A percentile compares a stretch with the other conserved stretches of the same genome.
phyloP scores from a whole-genome alignment of 192 early-diverging fungal species.

The Paraglomus brasilianum region DNA sequence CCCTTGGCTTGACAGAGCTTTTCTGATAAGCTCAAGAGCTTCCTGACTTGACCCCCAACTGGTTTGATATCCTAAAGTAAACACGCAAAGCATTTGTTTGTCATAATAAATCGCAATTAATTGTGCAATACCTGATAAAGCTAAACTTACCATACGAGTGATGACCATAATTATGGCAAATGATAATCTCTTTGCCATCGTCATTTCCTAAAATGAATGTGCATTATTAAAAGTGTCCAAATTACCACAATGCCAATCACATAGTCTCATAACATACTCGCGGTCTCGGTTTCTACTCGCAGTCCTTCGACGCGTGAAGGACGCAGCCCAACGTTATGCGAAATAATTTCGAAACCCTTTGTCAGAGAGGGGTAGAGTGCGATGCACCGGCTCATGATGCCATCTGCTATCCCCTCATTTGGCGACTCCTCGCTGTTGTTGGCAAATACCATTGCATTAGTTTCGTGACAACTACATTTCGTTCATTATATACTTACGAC shows the following conservation, averaged over 20 bases:
- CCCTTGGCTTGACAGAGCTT: constrained; percentile 13
- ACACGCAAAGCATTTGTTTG: not conserved
- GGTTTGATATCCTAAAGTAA: constrained; percentile 50
- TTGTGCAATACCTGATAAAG: not conserved
- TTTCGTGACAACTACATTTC: not conserved
- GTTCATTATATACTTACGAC: constrained; percentile 39
- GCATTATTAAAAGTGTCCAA: not conserved
- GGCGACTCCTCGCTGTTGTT: constrained; percentile 34
- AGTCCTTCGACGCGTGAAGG: constrained; percentile 49
- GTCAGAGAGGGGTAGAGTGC: constrained; percentile 51
- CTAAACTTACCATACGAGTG: constrained; percentile 50
- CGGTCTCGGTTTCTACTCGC: constrained; percentile 55
- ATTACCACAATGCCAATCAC: not conserved
- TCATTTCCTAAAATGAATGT: constrained; percentile 31
- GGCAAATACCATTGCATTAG: not conserved
- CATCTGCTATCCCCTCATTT: constrained; percentile 34
- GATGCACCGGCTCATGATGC: constrained; percentile 42
- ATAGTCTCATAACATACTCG: constrained; percentile 34
- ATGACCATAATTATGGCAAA: constrained; percentile 70
- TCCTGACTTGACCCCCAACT: constrained; percentile 58
- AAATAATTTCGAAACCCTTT: constrained; percentile 45
- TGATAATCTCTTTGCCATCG: constrained; percentile 34
- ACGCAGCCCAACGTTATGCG: constrained; percentile 55
- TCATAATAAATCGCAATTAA: not conserved
- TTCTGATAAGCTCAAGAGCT: constrained; percentile 38